Evolutionary conservation across 192 early-diverging fungal genomes (phyloP), one percentile per base, ranked within the genome.

Genomic region (Coemansia guatemalensis): DNA sequence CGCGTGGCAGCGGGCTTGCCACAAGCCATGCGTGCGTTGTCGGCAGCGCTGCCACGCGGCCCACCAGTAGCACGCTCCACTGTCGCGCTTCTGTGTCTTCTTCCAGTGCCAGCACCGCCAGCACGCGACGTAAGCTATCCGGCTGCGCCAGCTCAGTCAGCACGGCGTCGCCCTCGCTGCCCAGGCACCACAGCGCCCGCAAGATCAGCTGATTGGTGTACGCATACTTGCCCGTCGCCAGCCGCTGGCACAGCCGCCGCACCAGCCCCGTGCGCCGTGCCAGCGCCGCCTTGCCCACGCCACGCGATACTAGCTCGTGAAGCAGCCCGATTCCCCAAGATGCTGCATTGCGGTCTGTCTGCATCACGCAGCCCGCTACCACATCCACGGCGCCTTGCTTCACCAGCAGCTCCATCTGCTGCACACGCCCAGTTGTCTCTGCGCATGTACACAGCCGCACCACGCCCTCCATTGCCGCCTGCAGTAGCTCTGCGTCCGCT

Each of bases 241-340:
- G 69, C n/a, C 64, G 33, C 11, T 69, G 65, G 33, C 73, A 75
- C 65, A 81, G 58, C 65, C 64, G 60, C 24, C 70, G 72, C 39
- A 73, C 69, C 17, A 81, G 39, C 7, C 56, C 50, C 4, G 78
- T 65, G 25, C 65, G 58, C 54, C 35, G 62, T 1, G 69, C 73
- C 57, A 81, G 66, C 62, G 58, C 30, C 41, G 44, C 9, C 48
- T 54, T 65, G 29, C 73, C 78, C 8, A 75, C 63, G 17, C 56
- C 63, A 49, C 78, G 78, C 60, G 74, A 68, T 21, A 67, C 69
- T 53, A 81, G 68, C 66, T 81, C 78, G 53, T 81, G 78, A 53
- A 81, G 26, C 26, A 81, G 60, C n/a, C 74, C 74, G 32, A 75
- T 69, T 23, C 78, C 78, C 78, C 78, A 81, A 35, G 78, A 81